Percentiles rank a stretch among this genome's conserved stretches.
Conservation (phyloP, 2,329 filamentous ascomycete genomes). For the Alternaria solani region DNA sequence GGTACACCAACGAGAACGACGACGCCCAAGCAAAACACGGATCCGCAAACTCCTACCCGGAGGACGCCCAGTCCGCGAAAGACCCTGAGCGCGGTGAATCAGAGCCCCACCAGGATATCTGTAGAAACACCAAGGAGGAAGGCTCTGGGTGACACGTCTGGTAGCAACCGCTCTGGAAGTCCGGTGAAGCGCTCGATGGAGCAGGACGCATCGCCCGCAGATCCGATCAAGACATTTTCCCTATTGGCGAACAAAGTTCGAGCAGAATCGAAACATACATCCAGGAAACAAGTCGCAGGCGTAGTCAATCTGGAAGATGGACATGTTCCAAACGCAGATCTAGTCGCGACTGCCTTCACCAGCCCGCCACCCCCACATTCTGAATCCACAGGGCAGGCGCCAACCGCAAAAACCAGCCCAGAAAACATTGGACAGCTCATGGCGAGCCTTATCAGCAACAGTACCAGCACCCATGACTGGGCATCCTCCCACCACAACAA, state of each 20-base stretch:
- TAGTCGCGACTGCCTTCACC: background rate
- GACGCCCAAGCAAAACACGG: background rate
- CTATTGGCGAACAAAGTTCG: background rate
- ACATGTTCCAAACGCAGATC: background rate
- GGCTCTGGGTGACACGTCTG: background rate
- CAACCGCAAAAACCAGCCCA: background rate
- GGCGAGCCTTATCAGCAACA: slow-evolving; percentile 15
- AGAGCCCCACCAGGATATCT: background rate
- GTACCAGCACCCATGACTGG: background rate
- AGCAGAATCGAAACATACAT: background rate
- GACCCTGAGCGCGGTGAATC: slow-evolving; percentile 1
- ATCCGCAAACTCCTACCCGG: background rate
- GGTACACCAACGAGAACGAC: slow-evolving; percentile 14
- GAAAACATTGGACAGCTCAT: slow-evolving; percentile 28
- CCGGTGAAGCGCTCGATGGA: slow-evolving; percentile 10
- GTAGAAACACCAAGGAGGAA: slow-evolving; percentile 2
- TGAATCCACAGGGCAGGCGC: background rate
- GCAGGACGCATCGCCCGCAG: background rate
- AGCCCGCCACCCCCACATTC: background rate
- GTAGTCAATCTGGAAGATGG: background rate
- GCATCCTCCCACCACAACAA: background rate
- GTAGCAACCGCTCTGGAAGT: slow-evolving; percentile 4
- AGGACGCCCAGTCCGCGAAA: slow-evolving; percentile 12
- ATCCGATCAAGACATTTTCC: background rate
- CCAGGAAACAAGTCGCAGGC: background rate